Base-by-base conservation (phyloP, 306 rosid species). In the Comarum palustre region DNA sequence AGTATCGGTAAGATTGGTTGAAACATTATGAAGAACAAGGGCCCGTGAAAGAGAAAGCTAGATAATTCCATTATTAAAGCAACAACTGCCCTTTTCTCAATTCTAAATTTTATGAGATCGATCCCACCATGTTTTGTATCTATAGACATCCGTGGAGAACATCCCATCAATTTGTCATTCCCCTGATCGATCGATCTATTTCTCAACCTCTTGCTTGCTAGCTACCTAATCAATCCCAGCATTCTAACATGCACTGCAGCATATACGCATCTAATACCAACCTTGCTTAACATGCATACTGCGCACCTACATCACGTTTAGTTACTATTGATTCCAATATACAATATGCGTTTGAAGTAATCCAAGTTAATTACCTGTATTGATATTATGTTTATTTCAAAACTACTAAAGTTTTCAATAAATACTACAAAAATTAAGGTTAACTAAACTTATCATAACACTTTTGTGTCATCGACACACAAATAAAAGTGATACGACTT, bases 91-190 rank as follows among this genome's bases (percentile, higher is more conserved):
- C 72, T 65, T 60, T 55, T 78, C 81, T 15, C 66, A 41, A 19
- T 25, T 42, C 62, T 39, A 32, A 24, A 41, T 45, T 22, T 42
- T 27, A 4, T 1, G 36, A 13, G 22, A 61, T 36, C 7, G 55
- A 6, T 70, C 79, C 83, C 71, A 45, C 73, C 45, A 75, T 31
- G 32, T 19, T 14, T 58, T 65, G 48, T 36, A 11, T 46, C 0
- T 75, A 57, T 70, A 76, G 69, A 57, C 62, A 22, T 75, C 52
- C 61, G 68, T 64, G 43, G 45, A 62, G 52, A 74, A 52, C 72
- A 60, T 31, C 72, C 19, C 67, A 46, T 60, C 61, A 39, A 17
- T 20, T 75, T 31, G 73, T 32, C 67, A n/a, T 63, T 70, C n/a
- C 54, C 45, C n/a, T 8, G 39, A 69, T 61, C 17, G 47, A 69